phyloP scores from a whole-genome alignment of 306 rosid genomes.

The Casuarina glauca region DNA sequence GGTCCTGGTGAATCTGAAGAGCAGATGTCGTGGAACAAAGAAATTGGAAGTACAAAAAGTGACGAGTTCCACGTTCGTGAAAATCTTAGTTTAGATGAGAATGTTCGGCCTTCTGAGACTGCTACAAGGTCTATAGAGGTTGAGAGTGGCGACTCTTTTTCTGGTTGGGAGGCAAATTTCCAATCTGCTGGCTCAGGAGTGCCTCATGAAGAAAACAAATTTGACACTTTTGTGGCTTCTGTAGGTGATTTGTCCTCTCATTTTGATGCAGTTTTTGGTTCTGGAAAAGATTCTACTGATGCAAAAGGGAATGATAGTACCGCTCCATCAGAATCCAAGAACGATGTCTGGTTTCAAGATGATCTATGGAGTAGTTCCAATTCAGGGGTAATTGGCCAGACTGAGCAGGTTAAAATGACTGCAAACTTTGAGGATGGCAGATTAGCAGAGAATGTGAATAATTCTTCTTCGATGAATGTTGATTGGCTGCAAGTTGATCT shows the following conservation, averaged over 20 bases:
- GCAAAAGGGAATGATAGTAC: constrained; percentile 35
- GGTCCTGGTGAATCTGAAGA: constrained; percentile 32
- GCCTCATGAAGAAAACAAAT: constrained; percentile 36
- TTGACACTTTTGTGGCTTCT: constrained; percentile 46
- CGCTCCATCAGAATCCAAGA: constrained; percentile 41
- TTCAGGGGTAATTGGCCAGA: constrained; percentile 32
- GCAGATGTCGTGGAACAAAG: constrained; percentile 26
- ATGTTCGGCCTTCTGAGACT: constrained; percentile 39
- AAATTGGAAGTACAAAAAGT: constrained; percentile 23
- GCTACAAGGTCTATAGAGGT: constrained; percentile 38
- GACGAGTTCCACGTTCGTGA: constrained; percentile 33
- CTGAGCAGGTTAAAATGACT: constrained; percentile 43
- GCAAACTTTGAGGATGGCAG: constrained; percentile 31
- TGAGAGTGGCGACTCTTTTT: constrained; percentile 50
- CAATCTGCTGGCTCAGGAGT: constrained; percentile 50
- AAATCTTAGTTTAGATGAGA: constrained; percentile 63
- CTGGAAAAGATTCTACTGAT: constrained; percentile 33
- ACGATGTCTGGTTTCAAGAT: constrained; percentile 59
- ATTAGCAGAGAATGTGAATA: constrained; percentile 30
- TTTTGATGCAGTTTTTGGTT: constrained; percentile 45
- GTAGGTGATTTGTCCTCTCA: constrained; percentile 36
- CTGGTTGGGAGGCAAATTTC: constrained; percentile 76
- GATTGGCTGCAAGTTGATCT: constrained; percentile 55
- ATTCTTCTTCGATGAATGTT: constrained; percentile 35
- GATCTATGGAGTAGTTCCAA: constrained; percentile 50